Percentiles rank a stretch among this genome's conserved stretches.
Conservation (phyloP, 1,284 basidiomycete species). For the Porodaedalea pini region DNA sequence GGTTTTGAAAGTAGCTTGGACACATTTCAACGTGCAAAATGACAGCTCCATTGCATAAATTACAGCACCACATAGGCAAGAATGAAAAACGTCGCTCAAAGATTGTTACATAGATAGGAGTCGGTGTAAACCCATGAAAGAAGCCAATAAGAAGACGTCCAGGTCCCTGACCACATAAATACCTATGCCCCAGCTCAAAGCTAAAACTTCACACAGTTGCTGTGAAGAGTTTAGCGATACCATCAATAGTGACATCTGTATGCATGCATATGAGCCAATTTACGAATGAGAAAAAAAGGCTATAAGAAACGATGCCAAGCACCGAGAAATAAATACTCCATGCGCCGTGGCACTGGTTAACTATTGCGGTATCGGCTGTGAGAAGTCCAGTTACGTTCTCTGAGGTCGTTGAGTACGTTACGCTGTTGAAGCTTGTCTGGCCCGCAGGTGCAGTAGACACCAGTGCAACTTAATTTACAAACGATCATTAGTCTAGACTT, state of each 20-base stretch:
- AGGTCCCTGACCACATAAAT: no score
- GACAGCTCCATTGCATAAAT: no score
- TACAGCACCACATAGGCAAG: no score
- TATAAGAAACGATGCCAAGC: background rate
- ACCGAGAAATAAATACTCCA: background rate
- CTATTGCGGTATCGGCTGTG: slow-evolving; percentile 45
- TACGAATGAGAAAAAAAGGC: background rate
- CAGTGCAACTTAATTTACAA: no score
- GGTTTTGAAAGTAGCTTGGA: no score
- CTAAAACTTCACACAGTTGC: slow-evolving; percentile 18
- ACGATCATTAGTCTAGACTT: no score
- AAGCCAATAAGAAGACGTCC: no score
- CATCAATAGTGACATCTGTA: slow-evolving; percentile 24
- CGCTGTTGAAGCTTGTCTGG: slow-evolving; percentile 38
- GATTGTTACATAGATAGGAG: no score
- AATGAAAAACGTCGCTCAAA: no score
- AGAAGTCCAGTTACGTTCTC: slow-evolving; percentile 49
- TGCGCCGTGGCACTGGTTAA: slow-evolving; percentile 45
- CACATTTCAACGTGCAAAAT: no score
- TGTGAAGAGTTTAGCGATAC: slow-evolving; percentile 23
- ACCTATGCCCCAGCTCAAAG: no score
- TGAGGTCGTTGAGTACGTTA: slow-evolving; percentile 48
- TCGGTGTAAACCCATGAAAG: no score
- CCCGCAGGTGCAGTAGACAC: slow-evolving; percentile 42
- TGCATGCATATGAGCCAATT: background rate